phyloP scores from a whole-genome alignment of 2,329 filamentous ascomycete species.

The Penicillium vulpinum region DNA sequence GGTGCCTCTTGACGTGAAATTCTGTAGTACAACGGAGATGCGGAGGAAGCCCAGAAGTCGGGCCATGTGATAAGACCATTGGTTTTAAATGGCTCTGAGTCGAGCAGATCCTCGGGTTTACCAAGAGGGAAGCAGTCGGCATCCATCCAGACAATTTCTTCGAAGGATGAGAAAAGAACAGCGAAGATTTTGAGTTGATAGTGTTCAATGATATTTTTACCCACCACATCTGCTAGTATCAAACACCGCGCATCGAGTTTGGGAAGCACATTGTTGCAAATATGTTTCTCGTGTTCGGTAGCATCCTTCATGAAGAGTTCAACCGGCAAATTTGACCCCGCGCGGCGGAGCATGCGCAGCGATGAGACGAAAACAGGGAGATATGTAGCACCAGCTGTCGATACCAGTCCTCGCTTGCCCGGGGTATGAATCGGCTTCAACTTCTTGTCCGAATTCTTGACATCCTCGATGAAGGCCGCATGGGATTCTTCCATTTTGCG shows the following conservation, averaged over 20 bases:
- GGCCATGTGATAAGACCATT: conserved; percentile 60
- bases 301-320: conserved; percentile 45
- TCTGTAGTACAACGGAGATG: conserved; percentile 46
- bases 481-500: conserved; percentile 43
- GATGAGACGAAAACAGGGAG: conserved; percentile 54
- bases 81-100: conserved; percentile 53
- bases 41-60: conserved; percentile 53
- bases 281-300: conserved; percentile 41
- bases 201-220: conserved; percentile 40
- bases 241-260: conserved; percentile 45
- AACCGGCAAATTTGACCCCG: conserved; percentile 53
- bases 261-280: conserved; percentile 44
- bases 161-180: conserved; percentile 60
- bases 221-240: conserved; percentile 46
- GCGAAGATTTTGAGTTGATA: conserved; percentile 60
- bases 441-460: conserved; percentile 26
- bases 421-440: conserved; percentile 39
- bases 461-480: conserved; percentile 41
- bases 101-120: conserved; percentile 50
- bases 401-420: conserved; percentile 52
- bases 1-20: conserved; percentile 41
- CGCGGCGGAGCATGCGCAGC: conserved; percentile 54
- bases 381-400: conserved; percentile 51
- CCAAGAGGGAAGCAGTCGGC: conserved; percentile 56
- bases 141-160: conserved; percentile 61